Percentiles rank a stretch among this genome's conserved stretches.
Conservation (phyloP, 768 basidiomycete species). For the Exidia glandulosa region DNA sequence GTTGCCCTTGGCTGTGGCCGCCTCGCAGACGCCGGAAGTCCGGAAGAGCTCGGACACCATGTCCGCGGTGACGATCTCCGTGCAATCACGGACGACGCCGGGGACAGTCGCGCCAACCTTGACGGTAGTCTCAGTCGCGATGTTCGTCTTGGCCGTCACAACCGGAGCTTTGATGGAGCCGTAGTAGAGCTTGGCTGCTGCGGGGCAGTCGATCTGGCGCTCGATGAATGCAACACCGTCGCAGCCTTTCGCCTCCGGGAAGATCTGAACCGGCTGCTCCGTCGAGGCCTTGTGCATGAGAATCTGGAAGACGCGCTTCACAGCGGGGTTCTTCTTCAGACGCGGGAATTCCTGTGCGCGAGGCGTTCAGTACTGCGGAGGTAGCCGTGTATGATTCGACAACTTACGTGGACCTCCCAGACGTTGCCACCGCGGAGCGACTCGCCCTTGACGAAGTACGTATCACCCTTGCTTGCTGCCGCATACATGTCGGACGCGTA, state of each 20-base stretch:
- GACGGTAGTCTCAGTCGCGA: neutral
- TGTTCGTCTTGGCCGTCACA: neutral
- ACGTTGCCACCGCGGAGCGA: no score
- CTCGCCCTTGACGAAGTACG: no score
- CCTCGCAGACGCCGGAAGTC: neutral
- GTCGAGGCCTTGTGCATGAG: neutral
- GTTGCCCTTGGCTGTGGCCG: neutral
- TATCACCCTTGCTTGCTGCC: no score
- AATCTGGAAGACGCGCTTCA: neutral
- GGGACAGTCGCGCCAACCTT: neutral
- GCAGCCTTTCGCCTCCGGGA: neutral
- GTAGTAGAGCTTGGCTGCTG: neutral
- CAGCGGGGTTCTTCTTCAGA: neutral
- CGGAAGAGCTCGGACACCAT: neutral
- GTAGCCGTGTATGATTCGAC: no score
- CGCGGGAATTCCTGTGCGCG: neutral
- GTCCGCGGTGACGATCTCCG: neutral
- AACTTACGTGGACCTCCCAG: no score
- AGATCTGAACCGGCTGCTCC: neutral
- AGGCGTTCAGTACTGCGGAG: no score
- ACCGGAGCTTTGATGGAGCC: neutral
- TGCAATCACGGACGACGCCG: neutral
- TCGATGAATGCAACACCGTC: neutral
- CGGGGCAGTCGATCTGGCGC: neutral
- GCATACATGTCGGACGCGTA: no score